Base-by-base conservation (phyloP, 176 grass and related monocot species). In the Aegilops tauschii region DNA sequence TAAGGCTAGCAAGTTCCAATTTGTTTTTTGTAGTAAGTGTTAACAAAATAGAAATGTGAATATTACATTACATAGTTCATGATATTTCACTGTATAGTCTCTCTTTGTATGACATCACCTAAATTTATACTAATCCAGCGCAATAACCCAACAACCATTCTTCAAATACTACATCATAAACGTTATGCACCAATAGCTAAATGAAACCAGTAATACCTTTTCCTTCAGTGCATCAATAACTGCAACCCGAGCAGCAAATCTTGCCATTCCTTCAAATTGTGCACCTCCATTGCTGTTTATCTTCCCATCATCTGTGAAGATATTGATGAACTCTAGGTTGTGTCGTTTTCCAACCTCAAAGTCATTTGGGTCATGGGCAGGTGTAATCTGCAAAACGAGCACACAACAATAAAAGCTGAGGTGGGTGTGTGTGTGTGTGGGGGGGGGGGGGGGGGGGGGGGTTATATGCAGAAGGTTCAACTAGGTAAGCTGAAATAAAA, bases 361-460 rank as follows among this genome's bases (percentile, higher is more conserved):
- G 45, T 97, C 95, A 79, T 97, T 88, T 28, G 92, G 86, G 80
- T 97, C 95, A 93, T 97, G 92, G 72, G 92, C 95, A 59, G 95
- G 90, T 61, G 92, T 93, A 80, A 97, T 97, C 95, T 97, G 78
- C 79, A 92, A 27, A 62, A 67, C 32, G 81, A 82, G 63, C 40
- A 79, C 77, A 73, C 8, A 47, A 80, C 12, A 81, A 77, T 69
- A 56, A 12, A 64, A 77, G 27, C 18, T 50, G 1, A 2, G 47
- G 42, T 8, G 40, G 40, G 30, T 31, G 30, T 1, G 30, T 31
- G 30, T 1, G 30, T 31, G 30, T 1, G 30, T 31, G 30, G 30
- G 30, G 30, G 30, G 30, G 30, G 30, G 11, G 9, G 9, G 40
- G 40, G 40, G 9, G 40, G 37, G 40, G 45, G 45, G 45, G 45